These are phyloP conservation scores for Jaltomata sinuosa DNA, from an alignment of 257 asterid species.

Conservation along the genomic window DNA sequence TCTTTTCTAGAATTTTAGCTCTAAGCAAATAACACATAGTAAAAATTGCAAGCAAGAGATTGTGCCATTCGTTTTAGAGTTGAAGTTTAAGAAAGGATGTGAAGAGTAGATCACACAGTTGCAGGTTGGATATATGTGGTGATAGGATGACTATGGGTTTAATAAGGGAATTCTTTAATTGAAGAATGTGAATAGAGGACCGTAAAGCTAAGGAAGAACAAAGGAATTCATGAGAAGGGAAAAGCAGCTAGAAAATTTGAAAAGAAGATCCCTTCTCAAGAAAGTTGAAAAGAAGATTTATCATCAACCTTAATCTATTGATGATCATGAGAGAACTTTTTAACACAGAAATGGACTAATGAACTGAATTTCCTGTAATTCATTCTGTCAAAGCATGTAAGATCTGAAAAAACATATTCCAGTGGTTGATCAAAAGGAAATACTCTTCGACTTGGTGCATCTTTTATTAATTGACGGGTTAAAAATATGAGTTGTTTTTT, in stretches of 20 bases:
- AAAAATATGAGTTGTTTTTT: not conserved
- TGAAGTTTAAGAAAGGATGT: not conserved
- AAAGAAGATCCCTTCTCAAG: not conserved
- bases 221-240: not conserved
- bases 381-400: not conserved
- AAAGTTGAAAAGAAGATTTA: not conserved
- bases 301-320: not conserved
- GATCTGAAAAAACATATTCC: constrained; percentile 10
- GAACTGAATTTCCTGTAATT: not conserved
- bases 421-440: not conserved
- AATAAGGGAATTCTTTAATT: not conserved
- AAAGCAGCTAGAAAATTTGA: not conserved
- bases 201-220: not conserved
- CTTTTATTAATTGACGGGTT: not conserved
- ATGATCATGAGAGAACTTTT: not conserved
- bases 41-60: not conserved
- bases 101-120: not conserved
- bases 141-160: not conserved
- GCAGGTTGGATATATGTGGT: not conserved
- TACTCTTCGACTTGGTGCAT: not conserved
- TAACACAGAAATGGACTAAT: not conserved
- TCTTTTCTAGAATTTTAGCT: not conserved
- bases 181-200: not conserved
- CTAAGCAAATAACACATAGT: not conserved
- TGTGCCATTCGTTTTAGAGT: not conserved